Conservation (phyloP, 75 land plant species). For the Sequoia sempervirens region DNA sequence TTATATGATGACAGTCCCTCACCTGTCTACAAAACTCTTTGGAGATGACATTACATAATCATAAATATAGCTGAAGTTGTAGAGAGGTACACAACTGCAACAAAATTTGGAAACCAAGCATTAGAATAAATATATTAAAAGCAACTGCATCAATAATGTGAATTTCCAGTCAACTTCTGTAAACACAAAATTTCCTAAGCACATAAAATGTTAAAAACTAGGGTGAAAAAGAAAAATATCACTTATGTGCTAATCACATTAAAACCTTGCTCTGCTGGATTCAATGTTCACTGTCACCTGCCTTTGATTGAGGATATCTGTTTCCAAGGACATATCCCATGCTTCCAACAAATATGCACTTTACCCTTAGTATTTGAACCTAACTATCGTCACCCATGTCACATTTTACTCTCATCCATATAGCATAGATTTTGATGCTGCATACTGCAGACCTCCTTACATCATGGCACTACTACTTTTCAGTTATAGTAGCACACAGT, state of each 20-base stretch:
- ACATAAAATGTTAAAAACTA: not conserved
- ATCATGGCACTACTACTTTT: not conserved
- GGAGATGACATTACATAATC: constrained; percentile 72
- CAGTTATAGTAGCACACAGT: not conserved
- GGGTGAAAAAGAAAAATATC: not conserved
- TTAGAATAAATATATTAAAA: constrained; percentile 1
- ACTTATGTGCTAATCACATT: not conserved
- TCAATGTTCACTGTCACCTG: not conserved
- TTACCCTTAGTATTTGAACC: not conserved
- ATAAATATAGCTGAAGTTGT: constrained; percentile 86
- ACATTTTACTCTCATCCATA: not conserved
- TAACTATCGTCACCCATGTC: not conserved
- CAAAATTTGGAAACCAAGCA: not conserved
- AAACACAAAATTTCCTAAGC: constrained; percentile 3
- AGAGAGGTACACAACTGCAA: constrained; percentile 91
- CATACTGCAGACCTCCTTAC: not conserved
- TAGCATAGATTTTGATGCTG: not conserved
- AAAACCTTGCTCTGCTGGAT: not conserved
- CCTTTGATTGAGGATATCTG: not conserved
- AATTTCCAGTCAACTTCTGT: not conserved
- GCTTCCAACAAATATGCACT: not conserved
- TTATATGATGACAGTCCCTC: not conserved
- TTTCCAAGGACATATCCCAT: not conserved
- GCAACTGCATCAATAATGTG: not conserved
- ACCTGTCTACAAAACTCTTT: constrained; percentile 98